phyloP scores from a whole-genome alignment of 2,329 filamentous ascomycete species.

The Penicillium sp. region DNA sequence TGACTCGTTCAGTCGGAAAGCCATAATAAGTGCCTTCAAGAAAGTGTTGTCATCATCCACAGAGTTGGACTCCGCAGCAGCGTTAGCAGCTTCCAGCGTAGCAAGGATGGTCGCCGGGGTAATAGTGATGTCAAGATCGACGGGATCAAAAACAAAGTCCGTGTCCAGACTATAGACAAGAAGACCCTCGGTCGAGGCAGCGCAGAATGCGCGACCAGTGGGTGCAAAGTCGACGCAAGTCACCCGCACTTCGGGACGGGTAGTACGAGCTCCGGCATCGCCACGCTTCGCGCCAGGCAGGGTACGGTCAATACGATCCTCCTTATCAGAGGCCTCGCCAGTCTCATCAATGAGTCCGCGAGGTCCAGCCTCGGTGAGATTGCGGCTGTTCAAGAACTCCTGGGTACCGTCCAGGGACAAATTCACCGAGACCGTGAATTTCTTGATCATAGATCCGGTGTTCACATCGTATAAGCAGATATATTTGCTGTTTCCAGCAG shows the following conservation, averaged over 20 bases:
- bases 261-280: constrained; percentile 78
- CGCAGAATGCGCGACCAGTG: constrained; percentile 87
- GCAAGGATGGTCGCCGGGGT: constrained; percentile 83
- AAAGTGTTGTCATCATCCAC: constrained; percentile 73
- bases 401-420: constrained; percentile 95
- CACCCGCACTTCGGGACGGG: constrained; percentile 81
- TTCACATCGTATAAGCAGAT: constrained; percentile 96
- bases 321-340: constrained; percentile 85
- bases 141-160: constrained; percentile 86
- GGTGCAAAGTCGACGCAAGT: constrained; percentile 85
- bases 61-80: constrained; percentile 44
- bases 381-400: constrained; percentile 91
- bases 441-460: constrained; percentile 88
- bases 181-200: constrained; percentile 90
- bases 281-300: constrained; percentile 87
- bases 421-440: constrained; percentile 94
- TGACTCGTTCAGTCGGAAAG: constrained; percentile 90
- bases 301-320: constrained; percentile 77
- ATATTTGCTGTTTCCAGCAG: constrained; percentile 96
- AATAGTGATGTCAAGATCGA: constrained; percentile 92
- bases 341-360: constrained; percentile 82
- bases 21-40: constrained; percentile 93
- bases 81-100: constrained; percentile 62
- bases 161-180: constrained; percentile 91
- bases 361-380: constrained; percentile 88